Evolutionary conservation across 495 filamentous ascomycete species (phyloP), one percentile per base, ranked within the genome.

Genomic region (Cenococcum geophilum): DNA sequence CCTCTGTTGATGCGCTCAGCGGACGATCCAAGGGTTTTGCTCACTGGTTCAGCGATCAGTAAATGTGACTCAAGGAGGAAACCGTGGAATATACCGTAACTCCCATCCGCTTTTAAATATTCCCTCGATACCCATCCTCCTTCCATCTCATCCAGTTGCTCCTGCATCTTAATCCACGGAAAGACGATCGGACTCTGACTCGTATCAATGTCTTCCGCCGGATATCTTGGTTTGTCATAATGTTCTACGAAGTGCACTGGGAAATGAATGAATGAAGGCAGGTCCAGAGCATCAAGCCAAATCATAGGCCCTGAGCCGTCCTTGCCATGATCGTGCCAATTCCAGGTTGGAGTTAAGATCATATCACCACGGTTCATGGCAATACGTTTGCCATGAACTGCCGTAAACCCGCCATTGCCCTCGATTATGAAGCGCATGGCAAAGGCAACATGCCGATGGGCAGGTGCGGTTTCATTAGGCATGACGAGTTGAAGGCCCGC

Each of bases 391-490:
- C 79, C 79, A n/a, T 81, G 73, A 0, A 80, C 74, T 4, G 78
- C 77, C 1, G 78, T 81, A 50, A 79, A 80, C 12, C 79, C 78
- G 0, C 75, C 75, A 2, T 68, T 57, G 8, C 78, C 79, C 66
- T 80, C 76, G 42, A 81, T 80, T 54, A 79, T 76, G 61, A 76
- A 80, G 40, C 79, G 75, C 73, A 81, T 75, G 8, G 77, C 77
- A 60, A 80, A 81, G 5, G 79, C 79, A 0, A 72, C 75, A 58
- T 80, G 78, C 5, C 78, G 66, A 58, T 81, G 78, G 4, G 77
- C 79, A 11, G 72, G 75, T 2, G 79, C 78, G 8, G 70, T 77
- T 58, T 80, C 77, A 40, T 76, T 72, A 5, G 78, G 77, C 71
- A 77, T 75, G 18, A 81, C 76, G 0, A 81, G 71, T 56, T 80